Base-by-base conservation (phyloP, 1,139 yeast species). In the Candida pseudocylindracea region DNA sequence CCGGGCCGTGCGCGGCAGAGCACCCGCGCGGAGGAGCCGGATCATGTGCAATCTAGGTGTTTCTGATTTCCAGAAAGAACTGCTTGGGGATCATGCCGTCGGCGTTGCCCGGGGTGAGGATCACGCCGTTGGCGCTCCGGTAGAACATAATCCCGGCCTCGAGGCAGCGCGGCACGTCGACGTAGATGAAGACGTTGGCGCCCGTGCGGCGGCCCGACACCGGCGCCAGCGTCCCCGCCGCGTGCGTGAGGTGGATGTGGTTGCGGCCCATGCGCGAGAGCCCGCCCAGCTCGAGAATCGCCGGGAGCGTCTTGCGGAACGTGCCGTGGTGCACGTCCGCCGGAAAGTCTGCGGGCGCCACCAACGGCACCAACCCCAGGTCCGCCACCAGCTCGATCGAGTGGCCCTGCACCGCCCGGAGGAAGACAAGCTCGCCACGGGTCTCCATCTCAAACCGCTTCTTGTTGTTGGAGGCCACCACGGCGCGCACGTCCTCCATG, bases 401-500 rank as follows among this genome's bases (percentile, higher is more conserved):
- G 49, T 88, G 98, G 8, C 98, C 98, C 49, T 88, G 98, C 35
- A 73, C 74, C 2, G 98, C 98, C 45, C 95, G 69, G 10, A 88
- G 75, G 29, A 42, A 50, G 10, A 37, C 39, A 8, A 36, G 39
- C 27, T 46, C 54, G 7, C 37, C 36, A 3, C 39, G 45, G 10
- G 27, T 30, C 12, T 43, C 49, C 30, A 67, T 44, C 15, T 58
- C 53, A 50, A 72, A 88, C 37, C 98, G 51, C 42, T 72, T 60
- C 50, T 88, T 88, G 36, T 63, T 69, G 43, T 85, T 78, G 10
- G 50, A 57, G 1, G 48, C 59, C 1, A 83, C 94, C 1, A 83
- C 63, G 27, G 68, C 44, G 29, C 55, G 46, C 2, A 88, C 47
- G 38, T 79, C 92, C 12, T 60, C 67, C 3, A 54, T 34, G 0